Base-by-base conservation (phyloP, 164 flowering plant genomes). In the Vitis amurensis region DNA sequence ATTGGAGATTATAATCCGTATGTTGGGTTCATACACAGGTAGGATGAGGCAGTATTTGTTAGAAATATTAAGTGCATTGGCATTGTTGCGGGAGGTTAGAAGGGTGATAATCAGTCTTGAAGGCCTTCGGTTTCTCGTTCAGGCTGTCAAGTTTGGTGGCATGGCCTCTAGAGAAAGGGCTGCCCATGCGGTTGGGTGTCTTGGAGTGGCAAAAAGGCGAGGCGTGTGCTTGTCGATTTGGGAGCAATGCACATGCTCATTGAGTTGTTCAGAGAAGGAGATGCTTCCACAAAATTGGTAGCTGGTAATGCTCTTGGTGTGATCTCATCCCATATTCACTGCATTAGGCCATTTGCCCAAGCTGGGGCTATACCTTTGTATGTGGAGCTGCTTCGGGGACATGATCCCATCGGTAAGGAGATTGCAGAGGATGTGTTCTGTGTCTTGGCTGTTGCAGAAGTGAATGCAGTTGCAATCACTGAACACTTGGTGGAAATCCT, bases 281-380 rank as follows among this genome's bases (percentile, higher is more conserved):
- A 83, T 74, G 16, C 37, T 9, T 29, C 64, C 1, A 59, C 82
- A 0, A 86, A 84, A 68, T 4, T 86, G 44, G 78, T 79, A 11
- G 84, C 86, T 50, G 87, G 80, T 27, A 86, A 84, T 76, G 77
- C 88, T 55, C 79, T 87, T 52, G 89, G 89, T 64, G 77, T 82
- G 47, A 67, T 85, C 49, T 71, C 84, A 8, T 71, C 82, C 23
- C 86, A 84, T 61, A 69, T 82, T 44, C 82, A 77, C 70, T 80
- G 71, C 69, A 71, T 82, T 55, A 71, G 81, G 63, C 82, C 78
- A 12, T 82, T 81, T 70, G 88, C 82, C 64, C 74, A 78, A 67
- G 84, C 83, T 1, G 91, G 91, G 61, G 88, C 83, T 1, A 84
- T 85, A 64, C 85, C 89, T 51, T 71, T 82, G 55, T 84, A 73